A percentile compares a stretch with the other conserved stretches of the same genome.
phyloP scores from a whole-genome alignment of 257 asterid species.

The Primulina huaijiensis region DNA sequence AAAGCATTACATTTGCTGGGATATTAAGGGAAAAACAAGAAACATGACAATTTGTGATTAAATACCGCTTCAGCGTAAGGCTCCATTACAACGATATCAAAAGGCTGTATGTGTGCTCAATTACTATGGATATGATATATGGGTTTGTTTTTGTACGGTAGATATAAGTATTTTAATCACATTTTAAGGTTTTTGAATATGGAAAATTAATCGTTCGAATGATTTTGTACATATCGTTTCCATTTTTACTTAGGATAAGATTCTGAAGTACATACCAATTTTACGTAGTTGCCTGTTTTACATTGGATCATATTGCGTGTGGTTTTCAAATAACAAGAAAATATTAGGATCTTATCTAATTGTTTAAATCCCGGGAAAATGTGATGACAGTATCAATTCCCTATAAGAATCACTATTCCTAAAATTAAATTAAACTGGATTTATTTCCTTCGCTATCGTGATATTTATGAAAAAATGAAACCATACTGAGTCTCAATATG shows the following conservation, averaged over 20 bases:
- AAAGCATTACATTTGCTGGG: background rate
- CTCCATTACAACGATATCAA: constrained; percentile 22
- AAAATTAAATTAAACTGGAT: background rate
- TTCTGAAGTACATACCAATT: background rate
- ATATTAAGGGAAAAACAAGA: background rate
- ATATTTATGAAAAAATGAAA: no score
- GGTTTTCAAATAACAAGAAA: background rate
- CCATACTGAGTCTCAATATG: no score
- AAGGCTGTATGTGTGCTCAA: background rate
- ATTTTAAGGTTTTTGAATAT: background rate
- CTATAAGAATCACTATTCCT: background rate
- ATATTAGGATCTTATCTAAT: background rate
- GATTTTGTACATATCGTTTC: background rate
- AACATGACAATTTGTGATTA: background rate
- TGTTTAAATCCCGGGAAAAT: background rate
- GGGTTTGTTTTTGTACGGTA: background rate
- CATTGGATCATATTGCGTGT: background rate
- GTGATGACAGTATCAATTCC: background rate
- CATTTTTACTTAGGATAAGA: constrained; percentile 10
- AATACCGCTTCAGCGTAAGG: constrained; percentile 38
- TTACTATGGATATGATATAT: constrained; percentile 3
- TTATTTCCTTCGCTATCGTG: background rate
- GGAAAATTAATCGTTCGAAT: constrained; percentile 1
- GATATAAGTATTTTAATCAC: background rate
- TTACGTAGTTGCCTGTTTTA: background rate